Conservation (phyloP, 2,329 filamentous ascomycete species). For the Chaetomium sp. region DNA sequence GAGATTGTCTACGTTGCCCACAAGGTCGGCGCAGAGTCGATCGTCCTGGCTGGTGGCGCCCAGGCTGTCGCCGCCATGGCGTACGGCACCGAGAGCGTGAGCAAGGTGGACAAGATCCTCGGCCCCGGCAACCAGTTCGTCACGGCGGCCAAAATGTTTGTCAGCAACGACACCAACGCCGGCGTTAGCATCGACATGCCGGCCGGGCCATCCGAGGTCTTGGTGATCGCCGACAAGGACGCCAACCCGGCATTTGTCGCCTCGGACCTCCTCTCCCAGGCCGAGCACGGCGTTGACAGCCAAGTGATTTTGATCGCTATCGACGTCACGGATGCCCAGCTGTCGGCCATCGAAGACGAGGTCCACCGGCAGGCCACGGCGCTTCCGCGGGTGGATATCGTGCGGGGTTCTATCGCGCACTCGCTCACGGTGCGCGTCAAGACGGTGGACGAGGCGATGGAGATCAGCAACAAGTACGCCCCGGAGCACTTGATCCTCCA, state of each 20-base stretch:
- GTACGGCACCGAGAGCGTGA: conserved; percentile 91
- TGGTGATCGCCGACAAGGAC: conserved; percentile 88
- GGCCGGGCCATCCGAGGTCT: conserved; percentile 90
- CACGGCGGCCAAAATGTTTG: conserved; percentile 97
- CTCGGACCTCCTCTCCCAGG: conserved; percentile 90
- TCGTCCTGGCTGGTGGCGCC: conserved; percentile 91
- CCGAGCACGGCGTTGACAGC: conserved; percentile 94
- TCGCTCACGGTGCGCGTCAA: conserved; percentile 82
- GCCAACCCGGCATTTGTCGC: conserved; percentile 94
- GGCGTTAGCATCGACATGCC: conserved; percentile 98
- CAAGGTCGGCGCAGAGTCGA: conserved; percentile 94
- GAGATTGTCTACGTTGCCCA: conserved; percentile 98
- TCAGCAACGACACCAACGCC: conserved; percentile 95
- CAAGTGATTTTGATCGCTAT: conserved; percentile 92
- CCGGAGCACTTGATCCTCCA: conserved; percentile 97
- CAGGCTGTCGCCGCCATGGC: conserved; percentile 96
- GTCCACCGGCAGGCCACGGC: conserved; percentile 84
- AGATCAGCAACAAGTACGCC: conserved; percentile 88
- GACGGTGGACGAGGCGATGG: conserved; percentile 72
- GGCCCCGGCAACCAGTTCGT: conserved; percentile 98
- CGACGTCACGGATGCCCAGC: conserved; percentile 70
- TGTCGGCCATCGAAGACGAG: conserved; percentile 86
- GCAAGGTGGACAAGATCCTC: conserved; percentile 98
- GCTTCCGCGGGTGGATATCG: conserved; percentile 88
- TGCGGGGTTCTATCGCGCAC: conserved; percentile 86